Conservation (phyloP, 108 stramenopile species). For the Nitzschia sp. region DNA sequence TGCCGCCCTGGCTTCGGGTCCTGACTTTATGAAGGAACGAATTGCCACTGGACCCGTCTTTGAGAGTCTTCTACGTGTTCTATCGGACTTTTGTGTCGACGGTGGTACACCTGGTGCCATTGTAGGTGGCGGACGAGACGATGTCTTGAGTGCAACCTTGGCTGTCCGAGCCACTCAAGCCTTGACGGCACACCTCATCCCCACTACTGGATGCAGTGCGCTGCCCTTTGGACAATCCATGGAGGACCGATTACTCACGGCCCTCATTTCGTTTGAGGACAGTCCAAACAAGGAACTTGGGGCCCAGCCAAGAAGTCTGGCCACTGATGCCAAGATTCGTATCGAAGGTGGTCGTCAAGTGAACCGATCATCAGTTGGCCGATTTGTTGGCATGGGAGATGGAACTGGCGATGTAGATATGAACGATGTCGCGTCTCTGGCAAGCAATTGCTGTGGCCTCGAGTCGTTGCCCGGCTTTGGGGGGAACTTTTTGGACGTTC, state of each 20-base stretch:
- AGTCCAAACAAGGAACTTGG: conserved; percentile 56
- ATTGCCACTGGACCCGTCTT: conserved; percentile 85
- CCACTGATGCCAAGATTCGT: conserved; percentile 73
- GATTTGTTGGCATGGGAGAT: conserved; percentile 14
- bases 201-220: conserved; percentile 66
- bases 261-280: conserved; percentile 68
- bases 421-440: conserved; percentile 53
- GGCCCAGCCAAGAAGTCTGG: conserved; percentile 60
- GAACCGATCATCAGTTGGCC: conserved; percentile 13
- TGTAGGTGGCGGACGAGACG: conserved; percentile 87
- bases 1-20: conserved; percentile 83
- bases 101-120: conserved; percentile 88
- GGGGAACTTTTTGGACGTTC: conserved; percentile 59
- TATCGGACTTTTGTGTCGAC: conserved; percentile 88
- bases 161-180: conserved; percentile 76
- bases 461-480: conserved; percentile 53
- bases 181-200: conserved; percentile 82
- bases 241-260: conserved; percentile 79
- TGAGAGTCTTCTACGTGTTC: conserved; percentile 86
- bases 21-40: conserved; percentile 91
- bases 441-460: conserved; percentile 56
- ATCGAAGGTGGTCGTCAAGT: conserved; percentile 64
- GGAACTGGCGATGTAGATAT: conserved; percentile 46
- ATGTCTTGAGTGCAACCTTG: conserved; percentile 80
- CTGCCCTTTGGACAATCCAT: conserved; percentile 79